A percentile compares a stretch with the other conserved stretches of the same genome.
These are phyloP conservation scores for Penicillium samsonianum DNA, from an alignment of 495 filamentous ascomycete species.

Conservation along the genomic window DNA sequence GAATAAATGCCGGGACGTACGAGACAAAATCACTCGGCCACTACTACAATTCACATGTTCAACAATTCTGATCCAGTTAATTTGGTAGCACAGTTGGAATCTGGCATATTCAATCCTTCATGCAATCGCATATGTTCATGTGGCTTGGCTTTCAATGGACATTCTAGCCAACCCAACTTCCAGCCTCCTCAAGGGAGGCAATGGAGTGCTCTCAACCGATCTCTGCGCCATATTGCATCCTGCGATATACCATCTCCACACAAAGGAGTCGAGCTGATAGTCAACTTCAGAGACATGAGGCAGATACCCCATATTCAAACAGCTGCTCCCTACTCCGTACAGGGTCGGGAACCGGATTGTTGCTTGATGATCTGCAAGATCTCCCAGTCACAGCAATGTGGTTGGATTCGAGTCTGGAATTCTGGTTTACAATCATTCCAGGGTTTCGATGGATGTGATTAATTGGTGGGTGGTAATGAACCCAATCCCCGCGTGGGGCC, in stretches of 20 bases:
- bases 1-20: neutral
- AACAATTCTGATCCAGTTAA: neutral
- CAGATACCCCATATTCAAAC: neutral
- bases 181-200: neutral
- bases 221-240: neutral
- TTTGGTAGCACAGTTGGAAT: neutral
- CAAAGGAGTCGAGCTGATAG: no score
- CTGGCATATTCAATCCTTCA: neutral
- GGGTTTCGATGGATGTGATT: neutral
- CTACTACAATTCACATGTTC: neutral
- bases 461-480: slow-evolving; percentile 8
- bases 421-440: neutral
- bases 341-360: neutral
- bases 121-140: neutral
- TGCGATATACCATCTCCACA: neutral
- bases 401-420: neutral
- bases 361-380: neutral
- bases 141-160: neutral
- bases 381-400: neutral
- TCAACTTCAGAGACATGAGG: no score
- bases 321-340: neutral
- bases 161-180: neutral
- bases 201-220: neutral
- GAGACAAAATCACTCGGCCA: neutral
- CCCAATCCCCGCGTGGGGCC: slow-evolving; percentile 4